Evolutionary conservation across 2,329 filamentous ascomycete genomes (phyloP).

Genomic region (Didymella exigua): DNA sequence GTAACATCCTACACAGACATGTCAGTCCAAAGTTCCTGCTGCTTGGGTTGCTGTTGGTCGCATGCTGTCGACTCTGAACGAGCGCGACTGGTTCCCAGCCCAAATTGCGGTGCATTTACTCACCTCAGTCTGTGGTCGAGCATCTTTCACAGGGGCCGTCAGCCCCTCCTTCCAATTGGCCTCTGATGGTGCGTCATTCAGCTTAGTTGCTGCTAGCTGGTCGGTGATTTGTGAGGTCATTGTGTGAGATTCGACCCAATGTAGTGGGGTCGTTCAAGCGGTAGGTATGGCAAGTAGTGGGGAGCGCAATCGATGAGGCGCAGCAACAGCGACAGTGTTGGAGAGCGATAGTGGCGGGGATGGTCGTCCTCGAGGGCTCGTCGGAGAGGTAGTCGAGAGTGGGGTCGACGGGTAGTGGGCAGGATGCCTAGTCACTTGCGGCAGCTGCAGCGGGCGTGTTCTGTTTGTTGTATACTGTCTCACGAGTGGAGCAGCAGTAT

Average conservation of each 20-base stretch:
- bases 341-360: conserved; percentile 25
- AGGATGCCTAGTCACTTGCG: conserved; percentile 23
- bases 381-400: conserved; percentile 20
- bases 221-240: conserved; percentile 60
- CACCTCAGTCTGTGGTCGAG: conserved; percentile 81
- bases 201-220: conserved; percentile 61
- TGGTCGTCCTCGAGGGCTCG: conserved; percentile 18
- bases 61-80: not conserved
- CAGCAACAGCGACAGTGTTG: conserved; percentile 25
- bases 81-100: not conserved
- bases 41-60: not conserved
- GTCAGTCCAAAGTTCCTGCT: conserved; percentile 14
- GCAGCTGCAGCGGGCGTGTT: conserved; percentile 14
- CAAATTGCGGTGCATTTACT: conserved; percentile 14
- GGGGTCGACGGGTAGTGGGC: conserved; percentile 21
- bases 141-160: conserved; percentile 75
- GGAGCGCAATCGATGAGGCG: conserved; percentile 20
- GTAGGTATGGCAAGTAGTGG: conserved; percentile 14
- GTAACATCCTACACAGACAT: conserved; percentile 80
- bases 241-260: conserved; percentile 37
- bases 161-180: conserved; percentile 77
- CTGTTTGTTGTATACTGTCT: conserved; percentile 15
- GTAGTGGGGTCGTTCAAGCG: conserved; percentile 23
- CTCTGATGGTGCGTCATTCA: conserved; percentile 57
- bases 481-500: conserved; percentile 8